Evolutionary conservation across 2,329 filamentous ascomycete species (phyloP).

Genomic region (Didymellaceae sp.): DNA sequence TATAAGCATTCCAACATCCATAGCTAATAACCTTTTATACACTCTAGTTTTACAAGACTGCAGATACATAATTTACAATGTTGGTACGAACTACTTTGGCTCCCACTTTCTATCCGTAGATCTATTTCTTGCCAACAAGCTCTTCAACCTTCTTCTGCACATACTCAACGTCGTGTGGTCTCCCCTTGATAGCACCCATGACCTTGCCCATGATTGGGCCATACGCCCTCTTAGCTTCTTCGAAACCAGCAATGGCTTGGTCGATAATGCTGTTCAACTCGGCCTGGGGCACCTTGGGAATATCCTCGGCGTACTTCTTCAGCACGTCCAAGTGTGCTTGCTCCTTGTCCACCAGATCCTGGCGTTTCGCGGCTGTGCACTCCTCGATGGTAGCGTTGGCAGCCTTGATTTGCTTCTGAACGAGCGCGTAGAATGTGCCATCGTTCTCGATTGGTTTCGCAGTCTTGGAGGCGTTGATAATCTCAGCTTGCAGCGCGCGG

Average conservation of each 20-base stretch:
- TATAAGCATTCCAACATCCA: not conserved
- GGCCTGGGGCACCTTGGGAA: slow-evolving; percentile 64
- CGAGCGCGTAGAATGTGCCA: slow-evolving; percentile 69
- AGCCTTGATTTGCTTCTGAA: slow-evolving; percentile 68
- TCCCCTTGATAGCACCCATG: slow-evolving; percentile 64
- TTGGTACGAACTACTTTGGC: no score
- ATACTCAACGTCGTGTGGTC: slow-evolving; percentile 67
- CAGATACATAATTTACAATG: slow-evolving; percentile 10
- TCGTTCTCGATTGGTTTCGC: slow-evolving; percentile 72
- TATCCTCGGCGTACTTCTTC: slow-evolving; percentile 67
- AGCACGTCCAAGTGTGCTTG: slow-evolving; percentile 68
- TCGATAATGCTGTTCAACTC: slow-evolving; percentile 64
- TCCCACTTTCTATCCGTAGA: not conserved
- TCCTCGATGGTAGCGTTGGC: slow-evolving; percentile 67
- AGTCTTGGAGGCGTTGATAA: slow-evolving; percentile 79
- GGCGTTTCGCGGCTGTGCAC: slow-evolving; percentile 67
- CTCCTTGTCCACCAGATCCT: slow-evolving; percentile 76
- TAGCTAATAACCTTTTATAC: not conserved
- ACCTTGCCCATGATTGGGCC: slow-evolving; percentile 68
- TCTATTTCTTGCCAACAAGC: slow-evolving; percentile 30
- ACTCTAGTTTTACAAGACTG: slow-evolving; percentile 4
- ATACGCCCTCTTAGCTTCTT: slow-evolving; percentile 58
- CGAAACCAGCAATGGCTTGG: slow-evolving; percentile 59
- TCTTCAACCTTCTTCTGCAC: slow-evolving; percentile 67
- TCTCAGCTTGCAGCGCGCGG: slow-evolving; percentile 70